Conservation (phyloP, 2,329 filamentous ascomycete genomes). For the Eutypella sp. region DNA sequence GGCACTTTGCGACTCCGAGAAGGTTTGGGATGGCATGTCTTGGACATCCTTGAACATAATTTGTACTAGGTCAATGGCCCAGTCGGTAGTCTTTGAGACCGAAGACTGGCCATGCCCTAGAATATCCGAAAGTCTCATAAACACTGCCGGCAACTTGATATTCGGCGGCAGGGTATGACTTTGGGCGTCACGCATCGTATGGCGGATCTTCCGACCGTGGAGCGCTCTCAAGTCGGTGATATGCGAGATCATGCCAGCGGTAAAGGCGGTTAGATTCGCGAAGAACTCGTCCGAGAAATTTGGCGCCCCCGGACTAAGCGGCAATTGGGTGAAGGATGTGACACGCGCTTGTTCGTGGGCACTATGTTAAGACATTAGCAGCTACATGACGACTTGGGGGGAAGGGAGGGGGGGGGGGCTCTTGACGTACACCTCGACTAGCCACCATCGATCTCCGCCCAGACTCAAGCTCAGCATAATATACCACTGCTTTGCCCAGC, state of each 20-base stretch:
- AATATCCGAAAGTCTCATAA: constrained; percentile 44
- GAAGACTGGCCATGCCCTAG: constrained; percentile 18
- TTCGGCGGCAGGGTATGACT: constrained; percentile 37
- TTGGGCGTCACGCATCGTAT: constrained; percentile 26
- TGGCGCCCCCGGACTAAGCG: constrained; percentile 38
- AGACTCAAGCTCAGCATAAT: constrained; percentile 66
- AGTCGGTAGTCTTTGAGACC: constrained; percentile 27
- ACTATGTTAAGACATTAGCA: constrained; percentile 10
- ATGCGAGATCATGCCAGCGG: constrained; percentile 47
- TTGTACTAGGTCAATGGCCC: constrained; percentile 56
- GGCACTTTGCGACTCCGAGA: background rate
- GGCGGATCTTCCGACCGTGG: constrained; percentile 38
- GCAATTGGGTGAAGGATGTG: constrained; percentile 34
- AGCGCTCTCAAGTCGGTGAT: constrained; percentile 45
- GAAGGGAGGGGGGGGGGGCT: background rate
- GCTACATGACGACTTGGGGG: background rate
- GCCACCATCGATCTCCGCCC: constrained; percentile 74
- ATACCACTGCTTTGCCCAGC: constrained; percentile 71
- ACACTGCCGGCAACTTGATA: constrained; percentile 43
- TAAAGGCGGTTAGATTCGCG: constrained; percentile 45
- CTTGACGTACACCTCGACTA: constrained; percentile 56
- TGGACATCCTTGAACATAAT: constrained; percentile 51
- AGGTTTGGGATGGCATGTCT: constrained; percentile 8
- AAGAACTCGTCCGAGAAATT: constrained; percentile 47
- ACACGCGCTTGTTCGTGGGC: constrained; percentile 16